phyloP scores from a whole-genome alignment of 2,329 filamentous ascomycete species.

The Sporothrix brasiliensis region DNA sequence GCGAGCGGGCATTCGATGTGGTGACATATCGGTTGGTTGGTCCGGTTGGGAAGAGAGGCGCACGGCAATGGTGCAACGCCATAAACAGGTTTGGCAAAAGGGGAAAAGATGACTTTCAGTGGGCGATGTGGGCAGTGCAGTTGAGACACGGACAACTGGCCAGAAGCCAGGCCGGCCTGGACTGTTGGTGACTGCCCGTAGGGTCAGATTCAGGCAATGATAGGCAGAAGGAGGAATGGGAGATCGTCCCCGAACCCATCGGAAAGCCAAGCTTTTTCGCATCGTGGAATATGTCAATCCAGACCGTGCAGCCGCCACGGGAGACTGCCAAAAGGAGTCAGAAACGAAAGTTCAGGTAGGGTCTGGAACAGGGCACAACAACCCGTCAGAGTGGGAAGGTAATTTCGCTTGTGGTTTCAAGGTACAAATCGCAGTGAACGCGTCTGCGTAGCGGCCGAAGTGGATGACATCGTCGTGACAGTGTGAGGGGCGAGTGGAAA shows the following conservation, averaged over 20 bases:
- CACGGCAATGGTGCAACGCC: slow-evolving; percentile 20
- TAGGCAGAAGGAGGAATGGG: not conserved
- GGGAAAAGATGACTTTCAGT: slow-evolving; percentile 15
- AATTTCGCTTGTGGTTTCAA: slow-evolving; percentile 32
- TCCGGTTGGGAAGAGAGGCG: not conserved
- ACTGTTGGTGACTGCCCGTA: not conserved
- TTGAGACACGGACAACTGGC: not conserved
- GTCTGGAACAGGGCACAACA: not conserved
- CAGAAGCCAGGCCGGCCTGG: slow-evolving; percentile 20
- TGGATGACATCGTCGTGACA: slow-evolving; percentile 10
- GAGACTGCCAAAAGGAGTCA: slow-evolving; percentile 9
- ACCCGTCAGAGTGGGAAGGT: slow-evolving; percentile 19
- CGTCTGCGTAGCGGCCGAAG: slow-evolving; percentile 11
- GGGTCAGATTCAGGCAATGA: slow-evolving; percentile 13
- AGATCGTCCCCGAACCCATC: slow-evolving; percentile 8
- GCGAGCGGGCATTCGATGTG: not conserved
- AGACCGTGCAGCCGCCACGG: slow-evolving; percentile 4
- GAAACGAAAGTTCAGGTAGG: not conserved
- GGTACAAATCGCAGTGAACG: slow-evolving; percentile 24
- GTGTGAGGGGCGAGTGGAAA: not conserved
- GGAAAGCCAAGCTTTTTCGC: slow-evolving; percentile 27
- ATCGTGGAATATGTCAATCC: slow-evolving; percentile 14
- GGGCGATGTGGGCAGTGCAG: not conserved
- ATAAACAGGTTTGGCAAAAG: slow-evolving; percentile 23
- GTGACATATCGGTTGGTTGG: not conserved